A percentile compares a stretch with the other conserved stretches of the same genome.
Conservation (phyloP, 108 stramenopile species). For the Nitzschia palea region DNA sequence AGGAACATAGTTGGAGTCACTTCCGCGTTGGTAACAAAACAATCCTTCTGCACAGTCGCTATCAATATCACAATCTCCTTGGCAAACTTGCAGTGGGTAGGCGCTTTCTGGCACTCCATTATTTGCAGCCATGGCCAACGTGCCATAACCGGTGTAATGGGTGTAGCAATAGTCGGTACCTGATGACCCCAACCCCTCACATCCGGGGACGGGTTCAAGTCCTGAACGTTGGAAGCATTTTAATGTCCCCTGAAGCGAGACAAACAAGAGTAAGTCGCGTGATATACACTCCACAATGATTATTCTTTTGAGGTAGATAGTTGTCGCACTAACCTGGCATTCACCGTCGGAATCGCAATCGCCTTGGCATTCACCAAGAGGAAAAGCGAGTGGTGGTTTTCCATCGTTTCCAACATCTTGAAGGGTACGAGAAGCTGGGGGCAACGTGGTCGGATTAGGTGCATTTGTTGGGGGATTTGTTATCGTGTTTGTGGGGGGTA, state of each 20-base stretch:
- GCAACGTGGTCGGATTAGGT: not conserved
- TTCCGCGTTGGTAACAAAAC: slow-evolving; percentile 14
- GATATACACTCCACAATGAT: too few species aligned
- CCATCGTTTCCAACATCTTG: not conserved
- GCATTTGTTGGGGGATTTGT: not conserved
- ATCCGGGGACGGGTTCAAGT: slow-evolving; percentile 48
- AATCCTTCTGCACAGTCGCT: slow-evolving; percentile 22
- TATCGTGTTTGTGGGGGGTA: not conserved
- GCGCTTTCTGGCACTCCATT: slow-evolving; percentile 15
- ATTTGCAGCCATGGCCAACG: not conserved
- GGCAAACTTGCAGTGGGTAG: slow-evolving; percentile 27
- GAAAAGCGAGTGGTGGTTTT: slow-evolving; percentile 9
- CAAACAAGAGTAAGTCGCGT: too few species aligned
- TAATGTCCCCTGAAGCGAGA: slow-evolving; percentile 13
- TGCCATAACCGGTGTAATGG: not conserved
- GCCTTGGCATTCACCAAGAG: slow-evolving; percentile 42
- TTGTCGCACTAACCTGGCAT: slow-evolving; percentile 29
- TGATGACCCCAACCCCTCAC: slow-evolving; percentile 32
- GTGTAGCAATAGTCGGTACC: slow-evolving; percentile 43
- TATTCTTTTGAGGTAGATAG: too few species aligned
- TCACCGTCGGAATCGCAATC: slow-evolving; percentile 49
- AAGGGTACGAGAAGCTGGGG: not conserved
- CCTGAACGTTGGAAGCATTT: slow-evolving; percentile 35
- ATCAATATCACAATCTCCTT: slow-evolving; percentile 29
- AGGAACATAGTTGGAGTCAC: not conserved